Percentiles rank a stretch among this genome's conserved stretches.
These are phyloP conservation scores for Lentinus tigrinus DNA, from an alignment of 768 basidiomycete species.

Conservation along the genomic window DNA sequence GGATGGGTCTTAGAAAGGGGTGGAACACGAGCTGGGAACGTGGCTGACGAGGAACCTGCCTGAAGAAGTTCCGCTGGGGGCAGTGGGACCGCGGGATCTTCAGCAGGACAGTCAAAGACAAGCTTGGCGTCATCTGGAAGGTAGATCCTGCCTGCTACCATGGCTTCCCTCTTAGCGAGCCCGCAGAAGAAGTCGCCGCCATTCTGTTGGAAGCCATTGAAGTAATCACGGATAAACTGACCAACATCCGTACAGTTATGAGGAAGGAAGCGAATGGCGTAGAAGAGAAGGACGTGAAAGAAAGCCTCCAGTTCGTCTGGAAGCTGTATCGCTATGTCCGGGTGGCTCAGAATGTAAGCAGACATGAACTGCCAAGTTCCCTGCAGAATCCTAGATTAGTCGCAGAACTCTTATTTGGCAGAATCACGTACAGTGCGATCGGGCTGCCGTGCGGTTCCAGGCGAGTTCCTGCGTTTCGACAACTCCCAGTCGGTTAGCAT, in stretches of 20 bases:
- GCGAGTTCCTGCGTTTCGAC: background rate
- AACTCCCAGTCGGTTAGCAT: conserved; percentile 12
- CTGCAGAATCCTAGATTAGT: background rate
- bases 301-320: conserved; percentile 10
- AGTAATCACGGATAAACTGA: conserved; percentile 1
- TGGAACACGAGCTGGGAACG: background rate
- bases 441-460: background rate
- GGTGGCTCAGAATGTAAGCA: background rate
- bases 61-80: too few species aligned
- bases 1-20: background rate
- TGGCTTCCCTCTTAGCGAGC: background rate
- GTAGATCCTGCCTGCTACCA: background rate
- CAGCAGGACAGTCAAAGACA: background rate
- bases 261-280: background rate
- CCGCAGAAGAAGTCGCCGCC: background rate
- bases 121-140: background rate
- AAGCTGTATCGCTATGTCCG: background rate
- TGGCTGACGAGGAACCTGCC: too few species aligned
- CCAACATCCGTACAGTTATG: background rate
- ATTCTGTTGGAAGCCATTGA: background rate
- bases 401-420: background rate
- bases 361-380: conserved; percentile 14
- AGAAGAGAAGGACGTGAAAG: conserved; percentile 5
- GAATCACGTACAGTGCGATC: conserved; percentile 1
- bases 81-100: background rate